Percentiles rank a stretch among this genome's conserved stretches.
Evolutionary conservation across 768 basidiomycete species (phyloP).

Genomic region (Russula dissimulans): DNA sequence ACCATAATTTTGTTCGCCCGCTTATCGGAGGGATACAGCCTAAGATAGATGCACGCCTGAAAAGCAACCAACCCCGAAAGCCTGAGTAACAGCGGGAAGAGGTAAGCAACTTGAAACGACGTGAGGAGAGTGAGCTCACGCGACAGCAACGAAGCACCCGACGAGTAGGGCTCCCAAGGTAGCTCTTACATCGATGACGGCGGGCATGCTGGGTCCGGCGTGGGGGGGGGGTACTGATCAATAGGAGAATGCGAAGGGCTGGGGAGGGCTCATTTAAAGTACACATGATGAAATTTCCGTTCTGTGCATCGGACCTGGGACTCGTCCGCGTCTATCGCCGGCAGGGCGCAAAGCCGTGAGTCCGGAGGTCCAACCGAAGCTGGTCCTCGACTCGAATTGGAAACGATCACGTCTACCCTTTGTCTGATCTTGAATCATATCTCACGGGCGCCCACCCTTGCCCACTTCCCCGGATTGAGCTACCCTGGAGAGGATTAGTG

Average conservation of each 20-base stretch:
- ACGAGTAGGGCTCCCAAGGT: slow-evolving; percentile 14
- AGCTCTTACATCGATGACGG: not conserved
- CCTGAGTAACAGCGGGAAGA: not conserved
- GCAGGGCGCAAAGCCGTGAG: not conserved
- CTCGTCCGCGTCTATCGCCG: not conserved
- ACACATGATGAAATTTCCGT: not conserved
- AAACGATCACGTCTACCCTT: not conserved
- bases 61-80: slow-evolving; percentile 15
- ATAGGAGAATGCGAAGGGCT: not conserved
- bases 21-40: slow-evolving; percentile 8
- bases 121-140: not conserved
- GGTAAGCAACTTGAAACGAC: not conserved
- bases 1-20: slow-evolving; percentile 7
- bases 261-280: not conserved
- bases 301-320: not conserved
- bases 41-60: slow-evolving; percentile 14
- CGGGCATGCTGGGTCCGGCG: slow-evolving; percentile 7
- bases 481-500: not conserved
- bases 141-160: slow-evolving; percentile 10
- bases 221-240: not conserved
- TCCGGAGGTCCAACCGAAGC: not conserved
- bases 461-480: not conserved
- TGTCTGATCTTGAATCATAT: not conserved
- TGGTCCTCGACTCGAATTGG: not conserved
- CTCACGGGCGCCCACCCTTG: not conserved